Evolutionary conservation across 2,329 filamentous ascomycete genomes (phyloP).

Genomic region (Esteya vermicola): DNA sequence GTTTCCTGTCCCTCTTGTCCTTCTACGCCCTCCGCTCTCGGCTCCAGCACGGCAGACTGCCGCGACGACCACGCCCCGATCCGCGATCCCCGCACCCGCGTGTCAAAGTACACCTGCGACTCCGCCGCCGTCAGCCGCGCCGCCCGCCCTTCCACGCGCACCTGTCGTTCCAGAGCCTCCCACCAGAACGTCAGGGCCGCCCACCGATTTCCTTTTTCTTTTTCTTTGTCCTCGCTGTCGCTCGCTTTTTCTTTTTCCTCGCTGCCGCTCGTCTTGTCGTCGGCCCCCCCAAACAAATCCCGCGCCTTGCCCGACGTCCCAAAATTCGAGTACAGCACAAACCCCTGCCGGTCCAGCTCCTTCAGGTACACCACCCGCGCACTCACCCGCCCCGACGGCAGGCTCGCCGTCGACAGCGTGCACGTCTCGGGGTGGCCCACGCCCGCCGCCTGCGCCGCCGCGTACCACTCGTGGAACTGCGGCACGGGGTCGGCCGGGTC

Average conservation of each 20-base stretch:
- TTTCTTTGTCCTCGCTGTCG: too few species aligned
- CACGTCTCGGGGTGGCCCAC: constrained; percentile 77
- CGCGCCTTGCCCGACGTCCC: constrained; percentile 56
- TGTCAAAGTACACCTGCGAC: constrained; percentile 55
- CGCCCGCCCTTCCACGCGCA: constrained; percentile 69
- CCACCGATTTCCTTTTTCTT: constrained; percentile 48
- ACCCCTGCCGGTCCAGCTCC: constrained; percentile 70
- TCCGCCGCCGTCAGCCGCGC: constrained; percentile 56
- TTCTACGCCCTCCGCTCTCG: constrained; percentile 18
- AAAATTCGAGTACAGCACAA: constrained; percentile 90
- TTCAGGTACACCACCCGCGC: constrained; percentile 89
- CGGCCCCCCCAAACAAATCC: constrained; percentile 38
- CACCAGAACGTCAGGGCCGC: constrained; percentile 86
- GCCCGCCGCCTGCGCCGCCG: constrained; percentile 40
- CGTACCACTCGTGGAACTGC: constrained; percentile 89
- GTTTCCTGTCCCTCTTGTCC: too few species aligned
- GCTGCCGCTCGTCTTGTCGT: constrained; percentile 8
- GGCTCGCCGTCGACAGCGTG: constrained; percentile 67
- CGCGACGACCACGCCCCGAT: constrained; percentile 88
- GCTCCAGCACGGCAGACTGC: constrained; percentile 64
- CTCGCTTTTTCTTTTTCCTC: too few species aligned
- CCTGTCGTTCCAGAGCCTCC: constrained; percentile 74
- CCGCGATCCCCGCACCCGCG: constrained; percentile 61
- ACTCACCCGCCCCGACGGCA: constrained; percentile 74
- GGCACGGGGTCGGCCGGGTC: constrained; percentile 48